Conservation (phyloP, 2,329 filamentous ascomycete species). For the Colletotrichum ledebouriae region DNA sequence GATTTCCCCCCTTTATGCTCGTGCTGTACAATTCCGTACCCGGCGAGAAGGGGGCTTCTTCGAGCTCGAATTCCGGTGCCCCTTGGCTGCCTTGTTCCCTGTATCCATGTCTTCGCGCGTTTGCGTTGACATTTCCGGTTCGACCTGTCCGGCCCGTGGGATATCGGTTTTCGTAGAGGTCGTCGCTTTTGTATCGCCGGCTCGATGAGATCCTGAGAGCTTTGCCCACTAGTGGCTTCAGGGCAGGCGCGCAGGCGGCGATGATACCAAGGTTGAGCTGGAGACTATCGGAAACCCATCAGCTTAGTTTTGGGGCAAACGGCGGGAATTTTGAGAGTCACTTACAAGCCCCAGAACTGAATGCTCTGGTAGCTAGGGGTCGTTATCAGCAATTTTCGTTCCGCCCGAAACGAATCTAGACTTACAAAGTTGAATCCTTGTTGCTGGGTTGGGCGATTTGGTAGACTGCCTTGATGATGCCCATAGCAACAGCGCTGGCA, state of each 20-base stretch:
- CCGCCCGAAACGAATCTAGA: background rate
- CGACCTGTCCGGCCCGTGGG: conserved; percentile 26
- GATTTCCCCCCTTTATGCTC: conserved; percentile 22
- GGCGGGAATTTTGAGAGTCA: background rate
- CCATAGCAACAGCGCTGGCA: conserved; percentile 54
- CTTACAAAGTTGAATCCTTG: no score
- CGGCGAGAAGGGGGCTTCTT: conserved; percentile 12
- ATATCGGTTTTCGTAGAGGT: conserved; percentile 37
- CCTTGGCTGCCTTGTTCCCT: conserved; percentile 31
- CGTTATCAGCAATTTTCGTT: background rate
- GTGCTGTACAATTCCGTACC: conserved; percentile 11
- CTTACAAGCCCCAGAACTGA: conserved; percentile 53
- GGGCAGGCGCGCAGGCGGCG: conserved; percentile 55
- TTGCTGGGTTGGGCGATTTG: conserved; percentile 50
- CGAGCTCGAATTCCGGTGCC: conserved; percentile 32
- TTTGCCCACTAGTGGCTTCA: conserved; percentile 53
- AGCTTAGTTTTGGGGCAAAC: background rate
- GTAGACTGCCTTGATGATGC: conserved; percentile 55
- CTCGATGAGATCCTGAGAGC: conserved; percentile 47
- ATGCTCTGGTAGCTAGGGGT: conserved; percentile 44
- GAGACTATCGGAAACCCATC: conserved; percentile 48
- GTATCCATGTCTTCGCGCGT: conserved; percentile 26
- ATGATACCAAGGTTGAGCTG: conserved; percentile 57
- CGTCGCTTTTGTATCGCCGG: conserved; percentile 19
- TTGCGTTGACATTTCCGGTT: conserved; percentile 13